Evolutionary conservation across 176 grass and related monocot species (phyloP), one percentile per base, ranked within the genome.

Genomic region (Avena sativa): DNA sequence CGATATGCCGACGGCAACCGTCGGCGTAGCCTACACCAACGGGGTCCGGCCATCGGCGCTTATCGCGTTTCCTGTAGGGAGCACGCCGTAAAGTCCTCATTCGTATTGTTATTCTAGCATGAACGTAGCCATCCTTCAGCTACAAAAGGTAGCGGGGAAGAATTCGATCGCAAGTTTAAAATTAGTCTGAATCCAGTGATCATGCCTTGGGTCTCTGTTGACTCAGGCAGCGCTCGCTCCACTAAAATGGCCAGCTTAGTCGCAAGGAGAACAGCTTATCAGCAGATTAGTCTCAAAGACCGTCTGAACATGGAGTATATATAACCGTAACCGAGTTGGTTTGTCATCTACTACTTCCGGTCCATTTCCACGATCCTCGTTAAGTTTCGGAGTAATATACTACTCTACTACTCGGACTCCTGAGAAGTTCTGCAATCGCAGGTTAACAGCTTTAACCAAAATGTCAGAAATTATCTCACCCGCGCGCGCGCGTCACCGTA

Each of bases 391-490:
- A 38, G 21, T 79, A 47, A 28, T 28, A 28, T 28, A 28, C 28
- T 32, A 73, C 5, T 14, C 14, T 48, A 44, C n/a, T 50, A 36
- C 57, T 32, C 44, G 6, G 40, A 47, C 23, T 51, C 52, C 71
- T 7, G 71, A 17, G 38, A 78, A 82, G 15, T 6, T 82, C 19
- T 6, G 71, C 61, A 12, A 70, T 9, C 19, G 15, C 5, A 15
- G 55, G 17, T 17, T 83, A 28, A 28, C 28, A 10, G 23, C 26
- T 67, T 86, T 62, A 55, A 53, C 44, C 5, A n/a, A 16, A 19
- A 34, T 79, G 53, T 71, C 89, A 86, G 78, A 82, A 21, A 48
- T 62, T 40, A 49, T 20, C 59, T 66, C 62, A 40, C n/a, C 3
- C 28, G 28, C 28, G 28, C 28, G 28, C 17, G 23, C 67, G 74